Percentiles rank a stretch among this genome's conserved stretches.
phyloP scores from a whole-genome alignment of 352 stramenopile genomes.

The Globisporangium nunn region DNA sequence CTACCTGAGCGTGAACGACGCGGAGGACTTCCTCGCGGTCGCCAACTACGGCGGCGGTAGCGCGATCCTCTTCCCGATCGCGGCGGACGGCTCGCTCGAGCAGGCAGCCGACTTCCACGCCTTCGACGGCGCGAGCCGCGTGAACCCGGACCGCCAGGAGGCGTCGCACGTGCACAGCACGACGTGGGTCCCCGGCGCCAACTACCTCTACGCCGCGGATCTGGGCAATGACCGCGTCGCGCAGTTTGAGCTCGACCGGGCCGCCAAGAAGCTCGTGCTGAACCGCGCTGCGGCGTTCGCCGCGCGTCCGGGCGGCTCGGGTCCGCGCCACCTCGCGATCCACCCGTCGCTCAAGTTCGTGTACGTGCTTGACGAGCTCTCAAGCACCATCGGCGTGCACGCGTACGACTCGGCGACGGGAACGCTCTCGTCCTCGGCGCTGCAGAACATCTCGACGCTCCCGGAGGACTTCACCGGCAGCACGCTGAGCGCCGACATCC shows the following conservation, averaged over 20 bases:
- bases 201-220: constrained; percentile 45
- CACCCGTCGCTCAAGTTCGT: constrained; percentile 35
- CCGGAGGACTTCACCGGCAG: constrained; percentile 31
- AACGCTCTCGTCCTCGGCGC: constrained; percentile 27
- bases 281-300: constrained; percentile 33
- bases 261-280: constrained; percentile 28
- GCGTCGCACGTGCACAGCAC: constrained; percentile 72
- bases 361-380: constrained; percentile 70
- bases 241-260: constrained; percentile 46
- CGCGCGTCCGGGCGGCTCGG: constrained; percentile 33
- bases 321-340: constrained; percentile 76
- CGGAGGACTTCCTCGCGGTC: constrained; percentile 45
- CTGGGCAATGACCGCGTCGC: constrained; percentile 62
- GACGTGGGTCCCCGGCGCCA: constrained; percentile 36
- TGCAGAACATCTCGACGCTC: constrained; percentile 65
- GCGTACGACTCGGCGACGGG: constrained; percentile 34
- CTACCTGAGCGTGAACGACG: constrained; percentile 46
- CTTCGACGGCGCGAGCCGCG: constrained; percentile 38
- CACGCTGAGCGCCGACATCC: constrained; percentile 24
- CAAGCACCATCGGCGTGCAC: constrained; percentile 59
- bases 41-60: constrained; percentile 74
- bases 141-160: constrained; percentile 57
- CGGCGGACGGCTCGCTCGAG: constrained; percentile 43
- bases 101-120: constrained; percentile 31
- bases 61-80: constrained; percentile 49